Conservation (phyloP, 495 filamentous ascomycete species). For the Peziza echinospora region DNA sequence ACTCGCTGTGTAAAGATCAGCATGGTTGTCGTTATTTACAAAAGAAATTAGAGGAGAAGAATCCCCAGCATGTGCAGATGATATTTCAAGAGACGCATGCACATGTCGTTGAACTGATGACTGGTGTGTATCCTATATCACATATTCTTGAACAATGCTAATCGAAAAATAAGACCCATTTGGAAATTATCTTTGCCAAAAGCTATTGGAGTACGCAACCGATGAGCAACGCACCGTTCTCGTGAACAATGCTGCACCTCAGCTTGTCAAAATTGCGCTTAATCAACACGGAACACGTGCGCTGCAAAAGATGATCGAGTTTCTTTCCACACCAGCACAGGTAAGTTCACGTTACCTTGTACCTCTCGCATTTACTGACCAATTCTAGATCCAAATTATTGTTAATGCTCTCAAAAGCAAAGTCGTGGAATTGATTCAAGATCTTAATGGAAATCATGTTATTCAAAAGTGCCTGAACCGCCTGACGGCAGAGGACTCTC, state of each 20-base stretch:
- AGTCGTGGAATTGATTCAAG: constrained; percentile 85
- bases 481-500: constrained; percentile 53
- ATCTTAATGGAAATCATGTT: constrained; percentile 94
- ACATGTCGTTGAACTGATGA: constrained; percentile 93
- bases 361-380: constrained; percentile 7
- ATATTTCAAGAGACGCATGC: constrained; percentile 83
- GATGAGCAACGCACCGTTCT: constrained; percentile 85
- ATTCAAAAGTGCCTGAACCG: constrained; percentile 98
- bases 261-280: constrained; percentile 75
- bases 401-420: constrained; percentile 52
- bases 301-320: constrained; percentile 98
- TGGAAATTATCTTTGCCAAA: constrained; percentile 95
- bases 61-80: constrained; percentile 60
- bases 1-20: constrained; percentile 83
- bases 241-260: constrained; percentile 64
- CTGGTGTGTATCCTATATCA: constrained; percentile 27
- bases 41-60: constrained; percentile 85
- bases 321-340: constrained; percentile 56
- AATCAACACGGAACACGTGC: constrained; percentile 94
- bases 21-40: constrained; percentile 90
- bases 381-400: constrained; percentile 46
- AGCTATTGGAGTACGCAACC: constrained; percentile 76
- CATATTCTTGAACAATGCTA: constrained; percentile 2
- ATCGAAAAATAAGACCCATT: constrained; percentile 48
- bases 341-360: constrained; percentile 5